Evolutionary conservation across 805 yeast genomes (phyloP), one percentile per base, ranked within the genome.

Genomic region (Metschnikowia cerradonensis): DNA sequence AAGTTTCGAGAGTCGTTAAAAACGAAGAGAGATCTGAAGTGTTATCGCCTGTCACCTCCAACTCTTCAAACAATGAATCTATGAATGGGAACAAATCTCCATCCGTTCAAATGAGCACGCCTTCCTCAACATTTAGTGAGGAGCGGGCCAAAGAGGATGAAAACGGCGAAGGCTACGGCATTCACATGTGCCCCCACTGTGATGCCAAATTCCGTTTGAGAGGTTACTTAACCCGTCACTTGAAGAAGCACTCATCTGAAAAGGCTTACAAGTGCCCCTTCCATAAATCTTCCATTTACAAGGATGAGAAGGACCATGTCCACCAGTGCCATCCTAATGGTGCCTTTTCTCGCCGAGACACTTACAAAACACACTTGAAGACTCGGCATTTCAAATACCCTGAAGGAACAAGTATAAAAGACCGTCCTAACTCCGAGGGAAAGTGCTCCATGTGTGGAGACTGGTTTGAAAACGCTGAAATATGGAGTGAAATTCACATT

Each of bases 221-320:
- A 55, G 78, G 81, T 4, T 80, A 80, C 59, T 68, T 80, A 49
- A 79, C 83, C 1, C 70, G 84, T 51, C 84, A 80, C 60, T 63
- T 73, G 67, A 79, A 77, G 62, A 80, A 79, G 54, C 84, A 80
- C 62, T 69, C 75, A 20, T 49, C 66, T 7, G 64, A 72, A 47
- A 79, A 77, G 61, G 82, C 83, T n/a, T 80, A 75, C 63, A 58
- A 68, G 41, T 80, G 84, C 58, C 84, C 84, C 2, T 80, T 74
- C 67, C 79, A 73, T 61, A 60, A 67, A 51, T 61, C 50, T 30
- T 64, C 70, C 39, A 63, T 66, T 23, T 69, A 66, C 57, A 64
- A 67, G 49, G 76, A 71, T 53, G 75, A 72, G 41, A 66, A 68
- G 52, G 70, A 71, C 56, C 60, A 66, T 49, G 67, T 73, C 19